A percentile compares a stretch with the other conserved stretches of the same genome.
Evolutionary conservation across 306 rosid species (phyloP).

Genomic region (Citrullus mucosospermus): DNA sequence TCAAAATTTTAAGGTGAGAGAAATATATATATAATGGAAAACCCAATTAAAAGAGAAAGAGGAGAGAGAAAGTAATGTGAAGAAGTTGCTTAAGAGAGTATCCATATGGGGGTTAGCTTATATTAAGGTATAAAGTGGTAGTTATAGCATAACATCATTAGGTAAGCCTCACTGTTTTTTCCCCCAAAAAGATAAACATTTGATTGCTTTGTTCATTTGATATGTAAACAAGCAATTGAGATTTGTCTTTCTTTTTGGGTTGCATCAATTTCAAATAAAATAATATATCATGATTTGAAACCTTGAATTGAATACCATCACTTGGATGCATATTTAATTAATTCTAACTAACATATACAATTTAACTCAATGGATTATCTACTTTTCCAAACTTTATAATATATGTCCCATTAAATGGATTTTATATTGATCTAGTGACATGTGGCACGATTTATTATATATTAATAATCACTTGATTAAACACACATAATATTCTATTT

Average conservation of each 20-base stretch:
- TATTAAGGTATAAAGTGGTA: not conserved
- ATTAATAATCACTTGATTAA: not conserved
- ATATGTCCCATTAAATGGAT: not conserved
- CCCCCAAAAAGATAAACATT: not conserved
- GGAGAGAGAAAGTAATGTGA: not conserved
- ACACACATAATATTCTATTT: not conserved
- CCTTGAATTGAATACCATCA: not conserved
- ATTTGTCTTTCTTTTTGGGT: not conserved
- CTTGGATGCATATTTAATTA: not conserved
- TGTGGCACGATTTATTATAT: not conserved
- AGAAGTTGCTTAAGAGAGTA: not conserved
- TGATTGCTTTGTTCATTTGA: not conserved
- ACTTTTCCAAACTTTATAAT: not conserved
- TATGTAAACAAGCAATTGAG: not conserved
- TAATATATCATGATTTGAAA: not conserved
- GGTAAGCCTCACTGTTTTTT: not conserved
- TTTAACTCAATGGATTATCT: not conserved
- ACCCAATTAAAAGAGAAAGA: too few relatives aligned
- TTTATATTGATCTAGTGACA: not conserved
- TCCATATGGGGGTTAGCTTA: not conserved
- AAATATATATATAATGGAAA: too few relatives aligned
- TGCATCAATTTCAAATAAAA: not conserved
- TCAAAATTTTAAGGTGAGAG: too few relatives aligned
- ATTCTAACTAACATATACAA: not conserved
- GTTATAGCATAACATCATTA: conserved; percentile 8